Evolutionary conservation across 108 stramenopile genomes (phyloP).

Genomic region (Schizochytrium sp.): DNA sequence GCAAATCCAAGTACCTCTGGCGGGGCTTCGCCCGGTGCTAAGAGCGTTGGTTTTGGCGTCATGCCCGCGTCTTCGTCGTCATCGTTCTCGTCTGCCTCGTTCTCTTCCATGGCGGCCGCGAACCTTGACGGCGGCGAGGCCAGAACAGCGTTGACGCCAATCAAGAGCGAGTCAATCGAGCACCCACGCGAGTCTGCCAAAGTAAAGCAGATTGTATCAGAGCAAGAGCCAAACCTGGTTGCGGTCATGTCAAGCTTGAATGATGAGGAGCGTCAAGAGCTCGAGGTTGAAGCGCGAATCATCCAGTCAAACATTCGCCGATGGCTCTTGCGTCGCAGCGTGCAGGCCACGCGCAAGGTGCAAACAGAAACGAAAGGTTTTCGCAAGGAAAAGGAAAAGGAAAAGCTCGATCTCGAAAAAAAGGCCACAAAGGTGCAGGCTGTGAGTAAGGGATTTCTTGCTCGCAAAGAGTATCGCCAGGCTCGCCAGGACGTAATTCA

Average conservation of each 20-base stretch:
- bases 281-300: not conserved
- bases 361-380: not conserved
- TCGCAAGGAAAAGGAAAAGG: not conserved
- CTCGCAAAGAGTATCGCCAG: not conserved
- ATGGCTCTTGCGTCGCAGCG: not conserved
- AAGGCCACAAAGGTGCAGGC: constrained; percentile 2
- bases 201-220: not conserved
- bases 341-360: not conserved
- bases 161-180: too few relatives aligned
- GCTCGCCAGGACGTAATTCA: not conserved
- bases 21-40: not conserved
- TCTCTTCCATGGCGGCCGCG: too few relatives aligned
- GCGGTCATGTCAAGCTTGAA: not conserved
- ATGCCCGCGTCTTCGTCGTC: too few relatives aligned
- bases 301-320: not conserved
- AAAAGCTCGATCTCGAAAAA: not conserved
- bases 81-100: too few relatives aligned
- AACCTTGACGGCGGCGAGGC: too few relatives aligned
- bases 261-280: not conserved
- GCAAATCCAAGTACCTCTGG: not conserved
- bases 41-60: too few relatives aligned
- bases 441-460: constrained; percentile 1
- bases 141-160: too few relatives aligned
- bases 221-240: not conserved
- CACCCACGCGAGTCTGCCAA: not conserved